Percentiles rank a stretch among this genome's conserved stretches.
Evolutionary conservation across 1,284 basidiomycete genomes (phyloP).

Genomic region (Pseudozyma pruni): DNA sequence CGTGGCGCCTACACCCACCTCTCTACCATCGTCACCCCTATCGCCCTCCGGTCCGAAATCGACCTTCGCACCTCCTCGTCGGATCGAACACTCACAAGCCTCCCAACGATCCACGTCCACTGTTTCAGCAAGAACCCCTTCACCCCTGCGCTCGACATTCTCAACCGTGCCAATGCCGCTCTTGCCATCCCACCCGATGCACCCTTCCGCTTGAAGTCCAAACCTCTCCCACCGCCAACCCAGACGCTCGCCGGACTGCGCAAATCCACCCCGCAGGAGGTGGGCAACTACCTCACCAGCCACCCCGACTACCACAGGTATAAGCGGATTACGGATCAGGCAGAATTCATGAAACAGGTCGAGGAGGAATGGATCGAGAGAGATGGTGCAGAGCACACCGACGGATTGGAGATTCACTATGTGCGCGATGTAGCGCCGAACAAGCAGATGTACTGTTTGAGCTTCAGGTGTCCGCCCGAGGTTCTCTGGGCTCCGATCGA

Average conservation of each 20-base stretch:
- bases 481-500: slow-evolving; percentile 52
- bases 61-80: slow-evolving; percentile 1
- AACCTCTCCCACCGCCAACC: slow-evolving; percentile 28
- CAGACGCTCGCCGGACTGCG: slow-evolving; percentile 34
- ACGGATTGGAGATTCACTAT: slow-evolving; percentile 73
- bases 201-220: slow-evolving; percentile 1
- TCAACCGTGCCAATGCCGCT: slow-evolving; percentile 50
- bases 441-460: slow-evolving; percentile 98
- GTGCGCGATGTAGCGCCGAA: slow-evolving; percentile 94
- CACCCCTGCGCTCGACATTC: slow-evolving; percentile 55
- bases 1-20: slow-evolving; percentile 75
- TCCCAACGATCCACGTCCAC: slow-evolving; percentile 90
- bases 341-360: slow-evolving; percentile 8
- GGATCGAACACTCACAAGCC: slow-evolving; percentile 68
- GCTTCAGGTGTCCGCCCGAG: slow-evolving; percentile 80
- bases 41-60: slow-evolving; percentile 49
- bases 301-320: slow-evolving; percentile 23
- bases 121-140: slow-evolving; percentile 86
- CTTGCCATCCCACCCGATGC: slow-evolving; percentile 27
- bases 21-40: slow-evolving; percentile 68
- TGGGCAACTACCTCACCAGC: slow-evolving; percentile 15
- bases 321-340: neutral
- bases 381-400: slow-evolving; percentile 7
- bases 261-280: slow-evolving; percentile 6
- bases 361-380: slow-evolving; percentile 1